Conservation (phyloP, 179 eudicot genomes). For the Beta corolliflora region DNA sequence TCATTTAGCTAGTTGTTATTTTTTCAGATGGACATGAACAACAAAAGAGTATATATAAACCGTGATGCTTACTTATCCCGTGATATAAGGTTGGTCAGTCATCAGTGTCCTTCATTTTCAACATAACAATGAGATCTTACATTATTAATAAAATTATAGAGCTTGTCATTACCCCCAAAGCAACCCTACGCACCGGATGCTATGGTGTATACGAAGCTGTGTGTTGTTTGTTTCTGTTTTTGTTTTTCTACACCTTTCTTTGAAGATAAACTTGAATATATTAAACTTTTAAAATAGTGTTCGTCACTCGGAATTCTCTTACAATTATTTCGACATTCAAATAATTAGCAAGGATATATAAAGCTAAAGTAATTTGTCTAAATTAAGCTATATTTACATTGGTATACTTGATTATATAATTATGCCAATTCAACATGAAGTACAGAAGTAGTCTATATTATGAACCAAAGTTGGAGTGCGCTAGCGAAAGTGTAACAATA, state of each 20-base stretch:
- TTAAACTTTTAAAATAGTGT: background rate
- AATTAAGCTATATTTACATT: no score
- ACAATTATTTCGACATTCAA: background rate
- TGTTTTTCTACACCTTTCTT: background rate
- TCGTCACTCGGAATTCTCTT: background rate
- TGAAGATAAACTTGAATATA: background rate
- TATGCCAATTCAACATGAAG: no score
- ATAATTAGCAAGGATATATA: background rate
- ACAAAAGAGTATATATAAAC: no score
- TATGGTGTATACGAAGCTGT: background rate
- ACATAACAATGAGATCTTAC: background rate
- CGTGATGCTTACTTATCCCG: background rate
- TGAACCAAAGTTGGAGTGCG: no score
- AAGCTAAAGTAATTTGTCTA: no score
- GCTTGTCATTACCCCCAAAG: background rate
- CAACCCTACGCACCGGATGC: background rate
- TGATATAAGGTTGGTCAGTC: background rate
- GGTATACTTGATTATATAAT: no score
- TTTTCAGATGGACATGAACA: no score
- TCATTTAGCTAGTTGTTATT: no score
- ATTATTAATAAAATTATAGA: slow-evolving; percentile 11
- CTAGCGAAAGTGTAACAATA: no score
- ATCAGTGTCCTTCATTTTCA: background rate
- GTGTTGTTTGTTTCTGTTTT: slow-evolving; percentile 1
- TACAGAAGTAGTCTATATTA: no score